Percentiles rank a stretch among this genome's conserved stretches.
phyloP scores from a whole-genome alignment of 108 stramenopile genomes.

The Cyclotella sp. region DNA sequence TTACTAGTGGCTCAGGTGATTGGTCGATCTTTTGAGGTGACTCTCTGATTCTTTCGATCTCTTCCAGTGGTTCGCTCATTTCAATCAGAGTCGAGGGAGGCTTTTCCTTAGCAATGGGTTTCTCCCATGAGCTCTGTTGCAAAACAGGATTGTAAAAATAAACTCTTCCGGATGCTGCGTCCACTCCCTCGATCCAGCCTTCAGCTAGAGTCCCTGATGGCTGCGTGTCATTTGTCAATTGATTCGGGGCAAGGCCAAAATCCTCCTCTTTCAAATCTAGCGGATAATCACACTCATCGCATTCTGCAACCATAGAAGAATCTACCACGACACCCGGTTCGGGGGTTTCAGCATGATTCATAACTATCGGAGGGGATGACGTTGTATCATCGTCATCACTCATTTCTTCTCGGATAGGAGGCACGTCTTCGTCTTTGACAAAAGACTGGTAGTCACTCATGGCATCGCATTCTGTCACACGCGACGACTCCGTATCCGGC shows the following conservation, averaged over 20 bases:
- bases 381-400: background rate
- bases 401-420: background rate
- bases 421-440: constrained; percentile 38
- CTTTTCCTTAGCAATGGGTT: constrained; percentile 18
- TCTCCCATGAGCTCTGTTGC: constrained; percentile 59
- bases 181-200: constrained; percentile 66
- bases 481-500: constrained; percentile 36
- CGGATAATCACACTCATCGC: constrained; percentile 28
- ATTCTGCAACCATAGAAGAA: constrained; percentile 29
- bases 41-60: too few species aligned
- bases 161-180: constrained; percentile 52
- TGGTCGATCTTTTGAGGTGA: too few species aligned
- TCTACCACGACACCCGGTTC: constrained; percentile 19
- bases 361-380: background rate
- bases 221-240: background rate
- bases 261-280: constrained; percentile 13
- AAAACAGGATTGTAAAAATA: constrained; percentile 66
- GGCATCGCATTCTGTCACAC: constrained; percentile 39
- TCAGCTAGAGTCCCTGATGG: constrained; percentile 29
- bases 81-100: too few species aligned
- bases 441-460: constrained; percentile 42
- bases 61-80: too few species aligned
- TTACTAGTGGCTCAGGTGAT: too few species aligned
- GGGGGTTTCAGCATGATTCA: too few species aligned
- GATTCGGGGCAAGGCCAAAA: background rate